Percentiles rank a stretch among this genome's conserved stretches.
Conservation (phyloP, 2,329 filamentous ascomycete genomes). For the Penicillium palitans region DNA sequence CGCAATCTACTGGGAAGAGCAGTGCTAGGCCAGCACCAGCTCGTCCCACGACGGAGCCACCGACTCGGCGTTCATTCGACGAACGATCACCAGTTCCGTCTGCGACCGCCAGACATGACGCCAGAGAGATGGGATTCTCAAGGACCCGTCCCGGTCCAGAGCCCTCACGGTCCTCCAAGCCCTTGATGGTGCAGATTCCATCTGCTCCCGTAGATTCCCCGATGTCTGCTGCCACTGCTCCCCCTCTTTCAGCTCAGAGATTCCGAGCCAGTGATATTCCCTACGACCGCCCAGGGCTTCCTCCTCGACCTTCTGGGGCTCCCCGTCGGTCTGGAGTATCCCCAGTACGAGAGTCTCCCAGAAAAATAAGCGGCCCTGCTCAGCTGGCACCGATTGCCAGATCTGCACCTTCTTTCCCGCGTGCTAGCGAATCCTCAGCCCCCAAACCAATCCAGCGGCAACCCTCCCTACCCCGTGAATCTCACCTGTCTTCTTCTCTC, state of each 20-base stretch:
- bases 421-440: conserved; percentile 20
- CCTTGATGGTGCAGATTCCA: conserved; percentile 37
- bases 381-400: conserved; percentile 17
- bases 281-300: conserved; percentile 52
- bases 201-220: conserved; percentile 21
- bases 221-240: conserved; percentile 26
- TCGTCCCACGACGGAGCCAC: conserved; percentile 30
- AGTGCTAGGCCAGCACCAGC: conserved; percentile 19
- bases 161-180: conserved; percentile 32
- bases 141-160: conserved; percentile 29
- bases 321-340: conserved; percentile 26
- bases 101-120: conserved; percentile 23
- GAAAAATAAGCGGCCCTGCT: conserved; percentile 12
- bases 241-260: conserved; percentile 45
- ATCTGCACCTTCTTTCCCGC: conserved; percentile 16
- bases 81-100: conserved; percentile 28
- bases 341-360: conserved; percentile 22
- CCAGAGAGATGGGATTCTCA: conserved; percentile 35
- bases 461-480: conserved; percentile 33
- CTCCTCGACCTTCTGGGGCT: conserved; percentile 40
- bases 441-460: conserved; percentile 28
- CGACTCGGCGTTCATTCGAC: conserved; percentile 30
- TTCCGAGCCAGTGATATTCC: conserved; percentile 32
- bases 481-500: conserved; percentile 19
- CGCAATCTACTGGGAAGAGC: conserved; percentile 14